phyloP scores from a whole-genome alignment of 1,284 basidiomycete genomes.

The Puccinia horiana region DNA sequence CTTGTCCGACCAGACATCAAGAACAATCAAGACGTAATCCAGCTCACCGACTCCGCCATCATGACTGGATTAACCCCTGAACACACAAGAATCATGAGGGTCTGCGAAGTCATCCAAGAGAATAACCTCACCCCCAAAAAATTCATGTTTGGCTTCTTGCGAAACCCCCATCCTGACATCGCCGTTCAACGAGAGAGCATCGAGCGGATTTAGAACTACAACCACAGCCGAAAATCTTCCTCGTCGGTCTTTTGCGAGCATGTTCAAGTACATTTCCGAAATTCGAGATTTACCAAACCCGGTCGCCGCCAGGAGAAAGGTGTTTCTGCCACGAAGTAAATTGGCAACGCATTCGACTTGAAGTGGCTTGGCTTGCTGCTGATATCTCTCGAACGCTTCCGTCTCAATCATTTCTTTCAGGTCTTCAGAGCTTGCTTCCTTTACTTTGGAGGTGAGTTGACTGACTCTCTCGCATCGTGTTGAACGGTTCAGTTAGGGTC shows the following conservation, averaged over 20 bases:
- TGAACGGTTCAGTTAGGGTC: no score
- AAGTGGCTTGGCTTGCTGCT: neutral
- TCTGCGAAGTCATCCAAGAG: neutral
- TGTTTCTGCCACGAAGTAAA: neutral
- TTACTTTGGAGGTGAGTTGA: no score
- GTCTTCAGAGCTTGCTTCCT: no score
- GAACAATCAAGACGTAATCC: no score
- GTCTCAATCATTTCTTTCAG: neutral
- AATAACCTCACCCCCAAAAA: neutral
- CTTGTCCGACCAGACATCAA: no score
- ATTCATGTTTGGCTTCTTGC: neutral
- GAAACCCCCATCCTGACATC: neutral
- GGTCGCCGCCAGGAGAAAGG: neutral
- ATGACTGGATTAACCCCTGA: neutral
- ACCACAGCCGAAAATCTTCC: neutral
- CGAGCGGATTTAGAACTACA: neutral
- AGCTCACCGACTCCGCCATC: no score
- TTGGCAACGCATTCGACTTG: neutral
- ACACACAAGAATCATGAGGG: neutral
- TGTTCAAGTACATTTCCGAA: neutral
- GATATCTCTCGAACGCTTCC: conserved; percentile 42
- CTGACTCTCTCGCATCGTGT: no score
- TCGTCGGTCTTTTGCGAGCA: neutral
- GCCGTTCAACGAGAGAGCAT: neutral
- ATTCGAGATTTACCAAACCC: neutral